Conservation (phyloP, 371 early-diverging fungal genomes). For the Circinella minor region DNA sequence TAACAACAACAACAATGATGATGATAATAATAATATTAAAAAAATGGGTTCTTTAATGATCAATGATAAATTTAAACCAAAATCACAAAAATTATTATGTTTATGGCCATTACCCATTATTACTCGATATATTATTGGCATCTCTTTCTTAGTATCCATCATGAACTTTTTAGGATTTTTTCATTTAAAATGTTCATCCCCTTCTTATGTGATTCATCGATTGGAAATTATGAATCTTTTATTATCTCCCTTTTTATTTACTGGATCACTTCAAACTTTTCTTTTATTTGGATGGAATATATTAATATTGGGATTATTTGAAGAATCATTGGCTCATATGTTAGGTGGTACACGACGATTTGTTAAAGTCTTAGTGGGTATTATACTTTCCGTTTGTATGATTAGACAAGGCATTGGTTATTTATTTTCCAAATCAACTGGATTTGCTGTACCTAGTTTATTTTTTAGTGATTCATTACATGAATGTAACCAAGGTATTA, state of each 20-base stretch:
- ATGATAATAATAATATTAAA: neutral
- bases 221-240: conserved; percentile 42
- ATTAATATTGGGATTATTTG: conserved; percentile 55
- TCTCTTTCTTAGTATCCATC: conserved; percentile 42
- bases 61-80: conserved; percentile 14
- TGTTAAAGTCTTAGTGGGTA: conserved; percentile 34
- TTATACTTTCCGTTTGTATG: conserved; percentile 35
- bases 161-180: conserved; percentile 36
- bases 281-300: conserved; percentile 51
- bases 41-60: neutral
- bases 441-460: conserved; percentile 60
- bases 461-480: conserved; percentile 67
- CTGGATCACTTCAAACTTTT: conserved; percentile 37
- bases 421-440: conserved; percentile 61
- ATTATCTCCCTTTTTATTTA: conserved; percentile 54
- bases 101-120: conserved; percentile 58
- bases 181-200: conserved; percentile 45
- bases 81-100: conserved; percentile 51
- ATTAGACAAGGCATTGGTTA: conserved; percentile 55
- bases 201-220: conserved; percentile 51
- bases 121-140: conserved; percentile 50
- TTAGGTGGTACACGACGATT: conserved; percentile 54
- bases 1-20: neutral
- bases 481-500: conserved; percentile 66
- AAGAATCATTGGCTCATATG: conserved; percentile 53